These are phyloP conservation scores for Dujonia santamariae DNA, from an alignment of 1,139 yeast genomes.

Conservation along the genomic window DNA sequence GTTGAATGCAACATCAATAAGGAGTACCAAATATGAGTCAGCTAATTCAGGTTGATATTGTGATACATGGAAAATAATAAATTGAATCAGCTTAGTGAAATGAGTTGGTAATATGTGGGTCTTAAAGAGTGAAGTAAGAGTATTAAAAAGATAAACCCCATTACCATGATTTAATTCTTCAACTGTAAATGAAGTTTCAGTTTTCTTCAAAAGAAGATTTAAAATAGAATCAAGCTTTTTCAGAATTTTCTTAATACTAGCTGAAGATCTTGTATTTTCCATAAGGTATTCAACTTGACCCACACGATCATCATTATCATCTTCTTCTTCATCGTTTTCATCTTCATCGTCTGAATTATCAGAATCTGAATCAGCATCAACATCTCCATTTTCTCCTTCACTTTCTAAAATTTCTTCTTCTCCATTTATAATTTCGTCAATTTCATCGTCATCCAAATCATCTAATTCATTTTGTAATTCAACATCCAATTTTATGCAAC, in stretches of 20 bases:
- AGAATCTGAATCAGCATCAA: conserved; percentile 18
- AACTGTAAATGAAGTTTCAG: conserved; percentile 48
- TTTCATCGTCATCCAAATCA: conserved; percentile 74
- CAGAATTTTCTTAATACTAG: conserved; percentile 54
- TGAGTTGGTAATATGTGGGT: conserved; percentile 88
- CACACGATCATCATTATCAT: conserved; percentile 23
- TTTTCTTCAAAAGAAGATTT: conserved; percentile 48
- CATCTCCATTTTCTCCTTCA: conserved; percentile 23
- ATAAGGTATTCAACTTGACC: conserved; percentile 41
- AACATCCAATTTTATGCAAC: conserved; percentile 85
- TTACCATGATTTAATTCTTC: conserved; percentile 56
- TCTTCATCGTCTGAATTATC: conserved; percentile 15
- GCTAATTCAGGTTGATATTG: conserved; percentile 80
- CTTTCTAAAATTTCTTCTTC: conserved; percentile 34
- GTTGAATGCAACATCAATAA: conserved; percentile 78
- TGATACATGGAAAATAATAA: conserved; percentile 73
- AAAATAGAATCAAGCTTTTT: conserved; percentile 70
- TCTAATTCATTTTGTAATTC: conserved; percentile 87
- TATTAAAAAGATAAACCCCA: conserved; percentile 73
- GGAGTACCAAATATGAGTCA: conserved; percentile 78
- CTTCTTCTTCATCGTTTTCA: conserved; percentile 15
- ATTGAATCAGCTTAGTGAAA: conserved; percentile 87
- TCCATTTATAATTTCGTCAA: conserved; percentile 58
- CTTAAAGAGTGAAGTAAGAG: conserved; percentile 72
- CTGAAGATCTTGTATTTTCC: conserved; percentile 42